These are phyloP conservation scores for Gaertneriomyces sp. DNA, from an alignment of 192 early-diverging fungal species.

Conservation along the genomic window DNA sequence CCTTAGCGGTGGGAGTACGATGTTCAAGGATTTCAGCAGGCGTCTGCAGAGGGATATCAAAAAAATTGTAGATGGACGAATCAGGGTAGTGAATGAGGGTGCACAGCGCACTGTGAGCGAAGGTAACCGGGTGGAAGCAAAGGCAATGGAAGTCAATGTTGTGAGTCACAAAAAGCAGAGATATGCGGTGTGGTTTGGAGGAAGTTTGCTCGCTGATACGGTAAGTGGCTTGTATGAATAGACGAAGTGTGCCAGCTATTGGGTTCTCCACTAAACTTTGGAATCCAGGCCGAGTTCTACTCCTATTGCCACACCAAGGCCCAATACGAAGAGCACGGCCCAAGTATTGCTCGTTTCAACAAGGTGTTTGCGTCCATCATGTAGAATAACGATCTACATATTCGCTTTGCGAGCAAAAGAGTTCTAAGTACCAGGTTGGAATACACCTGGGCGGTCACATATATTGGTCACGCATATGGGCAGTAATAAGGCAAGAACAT, in stretches of 20 bases:
- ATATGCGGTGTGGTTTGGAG: constrained; percentile 99
- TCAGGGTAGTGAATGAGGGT: constrained; percentile 36
- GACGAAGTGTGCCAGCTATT: background rate
- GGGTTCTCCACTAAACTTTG: background rate
- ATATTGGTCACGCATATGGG: no score
- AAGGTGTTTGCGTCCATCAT: constrained; percentile 72
- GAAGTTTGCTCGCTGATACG: constrained; percentile 87
- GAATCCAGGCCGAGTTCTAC: constrained; percentile 75
- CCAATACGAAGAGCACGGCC: constrained; percentile 97
- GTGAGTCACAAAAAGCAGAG: constrained; percentile 98
- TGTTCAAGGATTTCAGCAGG: constrained; percentile 97
- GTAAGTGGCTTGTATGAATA: constrained; percentile 43
- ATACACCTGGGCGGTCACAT: no score
- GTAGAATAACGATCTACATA: constrained; percentile 3
- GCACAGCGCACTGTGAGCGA: constrained; percentile 30
- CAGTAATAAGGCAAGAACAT: no score
- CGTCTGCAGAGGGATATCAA: constrained; percentile 95
- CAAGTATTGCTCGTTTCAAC: constrained; percentile 91
- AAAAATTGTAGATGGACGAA: constrained; percentile 67
- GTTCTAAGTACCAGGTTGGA: no score
- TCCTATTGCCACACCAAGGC: constrained; percentile 94
- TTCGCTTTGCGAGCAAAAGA: no score
- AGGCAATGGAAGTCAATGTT: constrained; percentile 92
- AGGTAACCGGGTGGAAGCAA: constrained; percentile 56
- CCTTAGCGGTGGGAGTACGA: constrained; percentile 95